These are phyloP conservation scores for Zizania latifolia DNA, from an alignment of 176 grass and related monocot genomes.

Conservation along the genomic window DNA sequence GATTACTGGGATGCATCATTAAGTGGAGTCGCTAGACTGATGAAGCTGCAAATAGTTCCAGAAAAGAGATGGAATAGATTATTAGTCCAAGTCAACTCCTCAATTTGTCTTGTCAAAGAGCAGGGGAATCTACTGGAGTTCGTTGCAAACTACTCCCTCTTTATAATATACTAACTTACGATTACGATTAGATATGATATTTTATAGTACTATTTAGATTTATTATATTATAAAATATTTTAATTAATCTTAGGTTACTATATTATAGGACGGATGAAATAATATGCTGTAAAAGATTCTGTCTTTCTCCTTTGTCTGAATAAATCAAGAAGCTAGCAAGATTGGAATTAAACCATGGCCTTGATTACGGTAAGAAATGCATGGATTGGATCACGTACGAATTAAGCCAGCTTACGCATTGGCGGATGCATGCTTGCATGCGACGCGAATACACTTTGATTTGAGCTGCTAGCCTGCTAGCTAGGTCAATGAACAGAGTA, in stretches of 20 bases:
- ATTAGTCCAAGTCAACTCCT: slow-evolving; percentile 37
- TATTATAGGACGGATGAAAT: too few species aligned
- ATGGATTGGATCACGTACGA: background rate
- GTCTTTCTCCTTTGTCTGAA: too few species aligned
- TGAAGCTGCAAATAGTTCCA: background rate
- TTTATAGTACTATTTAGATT: too few species aligned
- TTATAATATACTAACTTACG: too few species aligned
- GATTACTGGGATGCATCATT: background rate
- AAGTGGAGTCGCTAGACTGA: background rate
- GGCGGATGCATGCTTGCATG: background rate
- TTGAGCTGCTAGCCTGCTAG: background rate
- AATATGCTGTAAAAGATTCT: too few species aligned
- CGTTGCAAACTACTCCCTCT: too few species aligned
- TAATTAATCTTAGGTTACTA: too few species aligned
- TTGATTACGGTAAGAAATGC: background rate
- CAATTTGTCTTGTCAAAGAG: background rate
- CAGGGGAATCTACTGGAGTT: slow-evolving; percentile 10
- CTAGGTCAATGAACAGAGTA: background rate
- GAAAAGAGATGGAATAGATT: background rate
- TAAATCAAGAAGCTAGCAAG: too few species aligned
- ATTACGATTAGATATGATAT: too few species aligned
- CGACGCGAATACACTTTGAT: background rate
- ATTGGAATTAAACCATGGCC: background rate
- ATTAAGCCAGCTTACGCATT: background rate
- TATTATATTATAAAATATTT: too few species aligned